Evolutionary conservation across 73 alveolate genomes (phyloP), one percentile per base, ranked within the genome.

Genomic region (Tetrahymena thermophila): DNA sequence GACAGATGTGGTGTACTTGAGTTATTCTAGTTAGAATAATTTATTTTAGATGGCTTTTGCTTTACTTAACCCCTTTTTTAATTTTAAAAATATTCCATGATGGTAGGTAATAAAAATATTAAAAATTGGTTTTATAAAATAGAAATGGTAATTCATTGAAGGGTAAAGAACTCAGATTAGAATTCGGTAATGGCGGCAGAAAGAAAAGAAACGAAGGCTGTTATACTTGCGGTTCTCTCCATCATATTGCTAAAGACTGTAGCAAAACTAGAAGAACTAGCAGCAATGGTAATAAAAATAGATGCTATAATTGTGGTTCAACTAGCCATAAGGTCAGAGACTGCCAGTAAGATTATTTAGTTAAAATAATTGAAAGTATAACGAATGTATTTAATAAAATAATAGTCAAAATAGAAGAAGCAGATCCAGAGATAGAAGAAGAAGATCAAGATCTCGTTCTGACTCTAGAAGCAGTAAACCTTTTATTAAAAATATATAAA

Each of bases 381-480:
- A 9, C 16, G 16, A 56, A 28, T 28, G 35, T 71, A 8, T 4
- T n/a, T 71, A 11, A n/a, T 58, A 17, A 58, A 58, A 58, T 71
- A 71, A 71, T 19, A 71, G 89, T 21, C 37, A 71, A 71, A 71
- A 31, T 31, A 71, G 89, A 71, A 71, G 89, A 71, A 71, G 89
- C 89, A 71, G 89, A 71, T 71, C 89, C 89, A 71, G 89, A 71
- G 89, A 71, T 71, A 71, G 89, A 71, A 71, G 89, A 71, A 71
- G 89, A 71, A 71, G 89, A 71, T 71, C 89, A 25, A 71, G 89
- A 71, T 71, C 89, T 71, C 89, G 89, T 71, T 71, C 89, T 71
- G 89, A 71, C 89, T 71, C 89, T 71, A 71, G 89, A 71, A 71
- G 89, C 13, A 71, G 13, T 71, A 17, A 58, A 71, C 37, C 37